Percentiles rank a stretch among this genome's conserved stretches.
phyloP scores from a whole-genome alignment of 1,139 yeast species.

The Trichomonascaceae sp. region DNA sequence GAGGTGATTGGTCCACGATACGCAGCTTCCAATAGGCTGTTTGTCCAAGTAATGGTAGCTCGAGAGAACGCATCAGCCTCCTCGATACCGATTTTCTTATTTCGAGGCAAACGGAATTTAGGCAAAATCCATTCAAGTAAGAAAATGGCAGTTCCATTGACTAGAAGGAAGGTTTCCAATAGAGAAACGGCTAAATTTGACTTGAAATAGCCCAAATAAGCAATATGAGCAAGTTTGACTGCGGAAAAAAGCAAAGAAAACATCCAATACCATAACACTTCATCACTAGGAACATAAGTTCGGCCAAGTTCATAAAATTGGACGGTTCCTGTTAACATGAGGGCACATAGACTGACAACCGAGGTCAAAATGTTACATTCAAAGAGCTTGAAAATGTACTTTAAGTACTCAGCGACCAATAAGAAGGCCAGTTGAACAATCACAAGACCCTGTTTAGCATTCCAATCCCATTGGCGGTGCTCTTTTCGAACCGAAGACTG shows the following conservation, averaged over 20 bases:
- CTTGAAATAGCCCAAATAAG: background rate
- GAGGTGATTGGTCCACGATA: conserved; percentile 62
- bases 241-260: conserved; percentile 41
- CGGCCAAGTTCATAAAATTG: conserved; percentile 69
- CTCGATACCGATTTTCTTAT: conserved; percentile 36
- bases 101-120: conserved; percentile 8
- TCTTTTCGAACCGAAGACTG: background rate
- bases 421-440: background rate
- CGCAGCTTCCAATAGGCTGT: conserved; percentile 73
- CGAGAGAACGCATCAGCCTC: conserved; percentile 72
- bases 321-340: conserved; percentile 42
- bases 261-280: conserved; percentile 68
- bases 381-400: background rate
- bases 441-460: conserved; percentile 4
- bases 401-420: background rate
- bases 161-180: conserved; percentile 3
- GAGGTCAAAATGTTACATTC: conserved; percentile 1
- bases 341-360: conserved; percentile 2
- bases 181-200: background rate
- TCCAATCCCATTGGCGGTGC: conserved; percentile 13
- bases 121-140: conserved; percentile 17
- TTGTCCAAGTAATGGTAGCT: conserved; percentile 81
- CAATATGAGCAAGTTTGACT: conserved; percentile 38
- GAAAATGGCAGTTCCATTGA: conserved; percentile 6
- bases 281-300: conserved; percentile 55